Evolutionary conservation across 768 basidiomycete genomes (phyloP), one percentile per base, ranked within the genome.

Genomic region (Mycena venus): DNA sequence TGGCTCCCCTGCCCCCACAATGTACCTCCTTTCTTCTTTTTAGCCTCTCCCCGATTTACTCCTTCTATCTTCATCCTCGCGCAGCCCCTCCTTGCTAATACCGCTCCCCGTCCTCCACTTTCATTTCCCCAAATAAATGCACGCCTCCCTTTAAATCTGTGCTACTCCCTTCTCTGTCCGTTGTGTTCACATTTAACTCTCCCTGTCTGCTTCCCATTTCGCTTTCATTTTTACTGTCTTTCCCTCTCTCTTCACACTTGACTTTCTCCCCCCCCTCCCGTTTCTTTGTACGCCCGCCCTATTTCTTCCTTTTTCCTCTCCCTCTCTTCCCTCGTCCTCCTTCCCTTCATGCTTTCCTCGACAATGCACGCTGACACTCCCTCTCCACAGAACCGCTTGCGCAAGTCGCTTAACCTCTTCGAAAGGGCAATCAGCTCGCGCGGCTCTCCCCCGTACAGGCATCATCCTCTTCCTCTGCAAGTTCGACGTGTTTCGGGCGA

Each of bases 401-500:
- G 21, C 25, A 88, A 90, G 75, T 88, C 88, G n/a, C 76, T 90
- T 42, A 82, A 84, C 17, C 82, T 89, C 49, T 90, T 90, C 77
- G 23, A 62, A 19, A 90, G 88, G 3, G 91, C 95, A 47, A 92
- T 94, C 85, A 95, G 95, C 81, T 94, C 94, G 12, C 84, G 27
- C 25, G 89, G 88, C 87, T 90, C n/a, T 90, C 81, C 75, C 71
- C n/a, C 77, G 73, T 12, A 81, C 80, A 0, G 74, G 77, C 1
- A 84, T 90, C 77, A 86, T 90, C 73, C 78, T 90, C 6, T 82
- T 84, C 75, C 76, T 85, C 63, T 86, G 82, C 71, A 85, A 84
- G 74, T 85, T 89, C 63, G 85, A 89, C 75, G 81, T 89, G 23
- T 89, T 90, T 83, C 86, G 86, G 79, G 83, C 82, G 75, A 90